These are phyloP conservation scores for Acanthamoeba culbertsoni DNA, from an alignment of 208 protist species.

Conservation along the genomic window DNA sequence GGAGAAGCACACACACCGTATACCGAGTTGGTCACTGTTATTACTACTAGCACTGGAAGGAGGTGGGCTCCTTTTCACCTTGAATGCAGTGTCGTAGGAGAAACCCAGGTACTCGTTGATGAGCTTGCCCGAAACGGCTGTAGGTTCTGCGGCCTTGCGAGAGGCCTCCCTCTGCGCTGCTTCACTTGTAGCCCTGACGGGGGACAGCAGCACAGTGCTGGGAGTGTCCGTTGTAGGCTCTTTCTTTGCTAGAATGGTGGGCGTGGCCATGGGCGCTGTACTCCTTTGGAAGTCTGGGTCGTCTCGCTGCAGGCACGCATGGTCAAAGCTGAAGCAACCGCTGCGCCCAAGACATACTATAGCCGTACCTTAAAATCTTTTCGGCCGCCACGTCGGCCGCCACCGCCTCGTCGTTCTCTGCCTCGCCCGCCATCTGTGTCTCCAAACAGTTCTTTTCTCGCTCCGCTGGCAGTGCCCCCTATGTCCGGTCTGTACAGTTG, in stretches of 20 bases:
- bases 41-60: neutral
- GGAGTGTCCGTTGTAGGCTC: neutral
- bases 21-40: no score
- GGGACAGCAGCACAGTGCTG: neutral
- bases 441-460: neutral
- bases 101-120: slow-evolving; percentile 11
- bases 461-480: neutral
- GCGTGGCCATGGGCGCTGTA: neutral
- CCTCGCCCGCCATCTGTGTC: neutral
- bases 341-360: neutral
- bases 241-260: slow-evolving; percentile 15
- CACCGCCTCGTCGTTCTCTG: neutral
- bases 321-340: neutral
- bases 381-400: neutral
- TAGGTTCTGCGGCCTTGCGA: neutral
- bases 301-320: neutral
- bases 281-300: neutral
- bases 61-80: neutral
- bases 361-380: neutral
- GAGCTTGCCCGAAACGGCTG: neutral
- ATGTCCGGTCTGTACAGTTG: neutral
- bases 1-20: neutral
- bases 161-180: neutral
- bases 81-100: neutral
- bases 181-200: neutral